A percentile compares a stretch with the other conserved stretches of the same genome.
Conservation (phyloP, 768 basidiomycete species). For the Tulasnella sp. region DNA sequence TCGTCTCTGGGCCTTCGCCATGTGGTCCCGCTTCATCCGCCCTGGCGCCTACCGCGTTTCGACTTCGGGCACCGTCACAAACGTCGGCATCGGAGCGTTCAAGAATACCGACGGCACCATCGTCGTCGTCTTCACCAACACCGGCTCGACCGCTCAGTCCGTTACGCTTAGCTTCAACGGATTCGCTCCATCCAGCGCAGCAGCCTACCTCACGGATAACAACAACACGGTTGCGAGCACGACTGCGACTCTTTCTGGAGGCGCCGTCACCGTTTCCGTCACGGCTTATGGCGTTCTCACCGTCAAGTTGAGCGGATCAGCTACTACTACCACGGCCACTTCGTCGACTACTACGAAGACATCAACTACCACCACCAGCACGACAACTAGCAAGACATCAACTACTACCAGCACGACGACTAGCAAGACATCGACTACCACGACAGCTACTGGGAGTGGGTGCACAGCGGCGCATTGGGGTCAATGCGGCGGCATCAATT, state of each 20-base stretch:
- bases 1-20: constrained; percentile 20
- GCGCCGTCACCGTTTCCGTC: background rate
- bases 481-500: background rate
- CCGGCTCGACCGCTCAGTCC: background rate
- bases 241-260: background rate
- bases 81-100: constrained; percentile 14
- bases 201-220: background rate
- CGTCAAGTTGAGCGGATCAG: background rate
- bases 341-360: background rate
- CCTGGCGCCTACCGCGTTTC: constrained; percentile 17
- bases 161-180: background rate
- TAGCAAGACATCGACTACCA: too few species aligned
- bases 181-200: background rate
- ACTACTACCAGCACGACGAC: too few species aligned
- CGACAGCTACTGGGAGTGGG: too few species aligned
- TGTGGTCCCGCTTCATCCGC: constrained; percentile 18
- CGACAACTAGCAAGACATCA: too few species aligned
- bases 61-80: background rate
- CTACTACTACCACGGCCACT: background rate
- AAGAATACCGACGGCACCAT: constrained; percentile 14
- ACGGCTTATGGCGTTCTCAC: background rate
- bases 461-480: background rate
- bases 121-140: constrained; percentile 9
- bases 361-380: background rate
- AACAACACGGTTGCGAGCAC: background rate